Evolutionary conservation across 345 rosid genomes (phyloP).

Genomic region (Populus alba): DNA sequence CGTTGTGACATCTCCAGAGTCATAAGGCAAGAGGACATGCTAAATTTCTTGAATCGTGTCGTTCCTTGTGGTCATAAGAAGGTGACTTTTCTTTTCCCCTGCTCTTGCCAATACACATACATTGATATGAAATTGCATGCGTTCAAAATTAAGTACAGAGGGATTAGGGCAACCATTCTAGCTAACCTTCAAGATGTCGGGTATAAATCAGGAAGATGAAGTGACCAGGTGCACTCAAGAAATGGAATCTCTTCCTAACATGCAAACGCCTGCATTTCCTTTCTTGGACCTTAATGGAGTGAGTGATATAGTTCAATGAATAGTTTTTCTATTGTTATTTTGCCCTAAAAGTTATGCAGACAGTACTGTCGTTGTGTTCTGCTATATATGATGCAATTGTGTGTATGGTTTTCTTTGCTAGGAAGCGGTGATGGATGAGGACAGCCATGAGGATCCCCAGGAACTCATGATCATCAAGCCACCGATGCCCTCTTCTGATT

Average conservation of each 20-base stretch:
- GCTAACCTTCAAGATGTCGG: background rate
- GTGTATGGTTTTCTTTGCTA: background rate
- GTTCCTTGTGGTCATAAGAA: constrained; percentile 5
- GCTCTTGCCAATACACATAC: background rate
- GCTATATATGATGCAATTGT: background rate
- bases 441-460: background rate
- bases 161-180: no score
- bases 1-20: constrained; percentile 24
- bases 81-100: background rate
- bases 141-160: no score
- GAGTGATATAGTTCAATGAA: background rate
- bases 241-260: background rate
- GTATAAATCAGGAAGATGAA: constrained; percentile 12
- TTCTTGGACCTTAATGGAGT: constrained; percentile 16
- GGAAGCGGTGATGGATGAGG: background rate
- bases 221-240: background rate
- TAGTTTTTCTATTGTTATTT: background rate
- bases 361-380: background rate
- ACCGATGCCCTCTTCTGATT: background rate
- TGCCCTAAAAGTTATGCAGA: background rate
- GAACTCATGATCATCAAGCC: constrained; percentile 1
- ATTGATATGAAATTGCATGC: background rate
- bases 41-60: constrained; percentile 16
- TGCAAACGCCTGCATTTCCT: constrained; percentile 17
- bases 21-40: background rate